Conservation (phyloP, 352 stramenopile genomes). For the Globisporangium lucens region DNA sequence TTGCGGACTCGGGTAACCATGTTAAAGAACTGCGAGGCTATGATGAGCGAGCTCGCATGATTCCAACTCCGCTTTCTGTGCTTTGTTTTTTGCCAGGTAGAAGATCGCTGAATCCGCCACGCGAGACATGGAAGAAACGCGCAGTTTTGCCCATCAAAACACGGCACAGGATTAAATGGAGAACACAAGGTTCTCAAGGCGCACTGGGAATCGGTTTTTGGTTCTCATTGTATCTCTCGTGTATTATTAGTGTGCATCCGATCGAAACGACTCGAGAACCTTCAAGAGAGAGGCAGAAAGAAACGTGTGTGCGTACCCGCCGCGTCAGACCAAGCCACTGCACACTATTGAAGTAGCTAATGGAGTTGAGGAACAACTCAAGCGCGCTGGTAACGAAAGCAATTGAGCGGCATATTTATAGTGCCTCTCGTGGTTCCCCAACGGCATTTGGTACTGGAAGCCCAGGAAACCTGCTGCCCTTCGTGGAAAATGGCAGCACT, state of each 20-base stretch:
- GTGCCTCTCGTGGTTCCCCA: conserved; percentile 20
- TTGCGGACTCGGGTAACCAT: neutral
- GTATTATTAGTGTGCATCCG: conserved; percentile 1
- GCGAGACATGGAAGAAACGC: neutral
- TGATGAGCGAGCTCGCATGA: neutral
- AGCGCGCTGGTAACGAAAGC: neutral
- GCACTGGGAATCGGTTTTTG: conserved; percentile 3
- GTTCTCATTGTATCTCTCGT: neutral
- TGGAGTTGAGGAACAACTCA: neutral
- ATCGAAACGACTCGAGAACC: conserved; percentile 9
- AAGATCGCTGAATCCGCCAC: conserved; percentile 11
- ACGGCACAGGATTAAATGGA: conserved; percentile 2
- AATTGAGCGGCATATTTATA: conserved; percentile 18
- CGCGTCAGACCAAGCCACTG: neutral
- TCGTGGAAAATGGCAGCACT: conserved; percentile 20
- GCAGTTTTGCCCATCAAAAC: neutral
- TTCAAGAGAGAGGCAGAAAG: conserved; percentile 3
- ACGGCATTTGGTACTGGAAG: conserved; percentile 6
- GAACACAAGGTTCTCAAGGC: neutral
- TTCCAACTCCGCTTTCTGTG: neutral
- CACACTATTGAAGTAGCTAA: neutral
- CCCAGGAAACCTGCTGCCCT: conserved; percentile 4
- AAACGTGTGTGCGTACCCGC: neutral
- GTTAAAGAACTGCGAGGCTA: neutral
- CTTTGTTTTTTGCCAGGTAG: neutral